Evolutionary conservation across 176 grass and related monocot species (phyloP).

Genomic region (Bromus sterilis): DNA sequence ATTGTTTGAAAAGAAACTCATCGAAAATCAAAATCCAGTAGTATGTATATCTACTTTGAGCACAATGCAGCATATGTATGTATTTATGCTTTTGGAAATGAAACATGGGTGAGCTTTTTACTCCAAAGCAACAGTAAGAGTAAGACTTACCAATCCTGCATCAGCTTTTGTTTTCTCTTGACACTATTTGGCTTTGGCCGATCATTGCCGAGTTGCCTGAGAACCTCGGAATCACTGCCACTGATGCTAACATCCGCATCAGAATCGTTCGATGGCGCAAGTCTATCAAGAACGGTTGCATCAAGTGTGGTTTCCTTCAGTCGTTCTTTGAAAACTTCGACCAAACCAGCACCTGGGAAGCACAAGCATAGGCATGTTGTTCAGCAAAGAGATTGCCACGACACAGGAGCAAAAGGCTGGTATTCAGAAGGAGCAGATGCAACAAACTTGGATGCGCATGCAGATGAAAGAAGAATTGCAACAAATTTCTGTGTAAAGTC

Average conservation of each 20-base stretch:
- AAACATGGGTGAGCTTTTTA: too few species aligned
- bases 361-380: neutral
- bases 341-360: slow-evolving; percentile 45
- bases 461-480: neutral
- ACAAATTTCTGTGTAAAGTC: neutral
- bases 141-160: neutral
- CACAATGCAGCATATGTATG: neutral
- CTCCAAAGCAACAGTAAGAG: neutral
- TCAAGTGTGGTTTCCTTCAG: neutral
- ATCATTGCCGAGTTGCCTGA: neutral
- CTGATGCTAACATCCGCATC: neutral
- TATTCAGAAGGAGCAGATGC: neutral
- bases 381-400: too few species aligned
- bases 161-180: neutral
- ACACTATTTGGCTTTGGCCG: neutral
- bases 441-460: neutral
- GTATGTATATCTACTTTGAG: neutral
- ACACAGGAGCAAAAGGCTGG: neutral
- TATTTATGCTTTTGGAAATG: too few species aligned
- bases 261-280: slow-evolving; percentile 24
- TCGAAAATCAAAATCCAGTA: too few species aligned
- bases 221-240: neutral
- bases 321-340: slow-evolving; percentile 39
- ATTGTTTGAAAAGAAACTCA: too few species aligned
- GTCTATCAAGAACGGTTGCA: slow-evolving; percentile 25